Percentiles rank a stretch among this genome's conserved stretches.
Evolutionary conservation across 164 flowering plant species (phyloP).

Genomic region (Aristolochia fimbriata): DNA sequence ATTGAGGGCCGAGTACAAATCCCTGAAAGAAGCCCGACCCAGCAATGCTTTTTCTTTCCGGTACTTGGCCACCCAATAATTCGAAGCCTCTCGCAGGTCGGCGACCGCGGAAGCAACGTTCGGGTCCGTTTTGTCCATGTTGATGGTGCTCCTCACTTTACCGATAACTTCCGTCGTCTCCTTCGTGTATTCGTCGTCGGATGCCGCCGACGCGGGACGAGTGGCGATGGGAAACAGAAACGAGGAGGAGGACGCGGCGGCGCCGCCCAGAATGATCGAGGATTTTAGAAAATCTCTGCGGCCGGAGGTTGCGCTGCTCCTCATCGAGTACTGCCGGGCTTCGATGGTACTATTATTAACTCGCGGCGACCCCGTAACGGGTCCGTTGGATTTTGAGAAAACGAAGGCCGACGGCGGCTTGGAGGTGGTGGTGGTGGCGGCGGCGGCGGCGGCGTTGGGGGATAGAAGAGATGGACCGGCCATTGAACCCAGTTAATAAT

Average conservation of each 20-base stretch:
- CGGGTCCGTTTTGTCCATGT: conserved; percentile 62
- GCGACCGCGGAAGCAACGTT: conserved; percentile 63
- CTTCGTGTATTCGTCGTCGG: conserved; percentile 72
- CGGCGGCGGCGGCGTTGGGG: conserved; percentile 42
- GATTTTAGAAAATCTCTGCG: conserved; percentile 36
- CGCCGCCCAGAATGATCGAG: conserved; percentile 4
- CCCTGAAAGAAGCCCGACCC: conserved; percentile 72
- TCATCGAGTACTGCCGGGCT: neutral
- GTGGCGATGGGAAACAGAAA: conserved; percentile 14
- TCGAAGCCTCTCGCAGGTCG: conserved; percentile 65
- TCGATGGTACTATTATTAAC: no score
- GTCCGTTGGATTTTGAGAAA: conserved; percentile 27
- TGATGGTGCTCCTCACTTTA: conserved; percentile 63
- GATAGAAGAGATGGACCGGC: conserved; percentile 59
- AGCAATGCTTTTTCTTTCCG: conserved; percentile 73
- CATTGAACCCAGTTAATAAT: conserved; percentile 16
- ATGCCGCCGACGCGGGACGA: conserved; percentile 35
- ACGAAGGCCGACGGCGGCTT: conserved; percentile 17
- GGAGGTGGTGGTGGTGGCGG: conserved; percentile 45
- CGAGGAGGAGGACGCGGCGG: conserved; percentile 7
- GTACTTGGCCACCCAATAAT: conserved; percentile 97
- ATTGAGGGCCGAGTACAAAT: conserved; percentile 86
- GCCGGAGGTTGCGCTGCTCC: conserved; percentile 1
- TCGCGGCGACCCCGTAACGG: no score
- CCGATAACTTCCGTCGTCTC: conserved; percentile 72